phyloP scores from a whole-genome alignment of 2,329 filamentous ascomycete genomes.

The Balansia obtecta region DNA sequence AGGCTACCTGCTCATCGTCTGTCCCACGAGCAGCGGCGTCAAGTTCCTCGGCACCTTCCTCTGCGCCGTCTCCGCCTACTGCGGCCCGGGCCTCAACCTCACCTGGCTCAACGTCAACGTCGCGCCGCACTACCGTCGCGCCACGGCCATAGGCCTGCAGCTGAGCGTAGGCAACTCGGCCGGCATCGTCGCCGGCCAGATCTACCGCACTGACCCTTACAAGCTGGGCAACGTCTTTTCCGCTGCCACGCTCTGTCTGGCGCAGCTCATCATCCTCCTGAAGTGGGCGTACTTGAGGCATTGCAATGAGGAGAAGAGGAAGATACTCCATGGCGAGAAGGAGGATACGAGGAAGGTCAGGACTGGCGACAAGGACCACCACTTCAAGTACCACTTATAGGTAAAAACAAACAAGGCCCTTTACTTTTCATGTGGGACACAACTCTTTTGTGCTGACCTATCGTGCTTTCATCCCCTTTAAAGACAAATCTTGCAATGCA shows the following conservation, averaged over 20 bases:
- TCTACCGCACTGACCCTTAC: slow-evolving; percentile 22
- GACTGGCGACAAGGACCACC: slow-evolving; percentile 33
- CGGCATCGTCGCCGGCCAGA: slow-evolving; percentile 29
- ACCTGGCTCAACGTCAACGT: slow-evolving; percentile 34
- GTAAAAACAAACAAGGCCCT: neutral
- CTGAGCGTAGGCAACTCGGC: slow-evolving; percentile 33
- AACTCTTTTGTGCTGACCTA: too few relatives aligned
- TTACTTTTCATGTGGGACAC: neutral
- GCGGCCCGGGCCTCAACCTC: slow-evolving; percentile 32
- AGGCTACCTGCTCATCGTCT: slow-evolving; percentile 36
- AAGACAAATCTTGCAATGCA: too few relatives aligned
- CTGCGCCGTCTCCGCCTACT: slow-evolving; percentile 33
- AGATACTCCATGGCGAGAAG: slow-evolving; percentile 24
- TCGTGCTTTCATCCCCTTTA: neutral
- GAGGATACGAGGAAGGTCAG: slow-evolving; percentile 31
- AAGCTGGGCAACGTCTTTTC: slow-evolving; percentile 17
- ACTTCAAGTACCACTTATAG: slow-evolving; percentile 33
- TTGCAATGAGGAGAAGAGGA: slow-evolving; percentile 28
- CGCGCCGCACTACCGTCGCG: slow-evolving; percentile 32
- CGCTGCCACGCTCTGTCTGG: slow-evolving; percentile 15
- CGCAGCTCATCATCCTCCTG: slow-evolving; percentile 23
- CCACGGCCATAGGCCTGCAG: slow-evolving; percentile 32
- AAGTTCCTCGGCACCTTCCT: slow-evolving; percentile 38
- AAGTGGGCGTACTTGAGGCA: slow-evolving; percentile 30
- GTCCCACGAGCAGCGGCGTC: slow-evolving; percentile 33